Base-by-base conservation (phyloP, 352 stramenopile species). In the Elongisporangium anandrum region DNA sequence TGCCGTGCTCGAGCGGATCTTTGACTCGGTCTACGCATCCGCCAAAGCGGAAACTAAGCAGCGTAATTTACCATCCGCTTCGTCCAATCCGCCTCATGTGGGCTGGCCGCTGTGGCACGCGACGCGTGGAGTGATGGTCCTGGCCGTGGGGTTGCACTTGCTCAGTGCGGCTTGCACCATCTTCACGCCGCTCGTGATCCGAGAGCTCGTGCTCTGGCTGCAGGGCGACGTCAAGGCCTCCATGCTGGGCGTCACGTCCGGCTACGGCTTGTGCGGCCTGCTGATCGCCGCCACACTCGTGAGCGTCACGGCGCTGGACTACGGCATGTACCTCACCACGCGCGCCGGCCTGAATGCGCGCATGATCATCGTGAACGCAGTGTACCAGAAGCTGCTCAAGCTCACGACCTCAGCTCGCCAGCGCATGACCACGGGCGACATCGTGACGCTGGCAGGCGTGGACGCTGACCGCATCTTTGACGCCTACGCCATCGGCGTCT, bases 391-490 rank as follows among this genome's bases (percentile, higher is more conserved):
- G 57, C 68, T 61, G 2, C 71, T 87, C 13, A 54, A 61, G 54
- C 73, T 87, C 39, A 75, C 77, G 16, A 75, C 64, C 9, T 67
- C 63, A 15, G 64, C 73, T 2, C 72, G 74, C 12, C 79, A 71
- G 47, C 51, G 65, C 15, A 79, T 78, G 50, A 72, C 69, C 39
- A 81, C 68, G 7, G 76, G 79, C n/a, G 76, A 85, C 57, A 85
- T 88, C 58, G 70, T 87, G 63, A 88, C 74, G 21, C 60, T 88
- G 57, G 66, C 75, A 0, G 66, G 68, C 12, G 74, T 81, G 26
- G 79, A 88, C 51, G 77, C 68, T 17, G 79, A 88, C 15, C 79
- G 79, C 0, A 56, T 88, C 10, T 79, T 73, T 22, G 73, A 79
- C 10, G 76, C 73, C 9, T 85, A 76, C 56, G 65, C 72, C n/a